Evolutionary conservation across 306 rosid species (phyloP), one percentile per base, ranked within the genome.

Genomic region (Prunus salicina): DNA sequence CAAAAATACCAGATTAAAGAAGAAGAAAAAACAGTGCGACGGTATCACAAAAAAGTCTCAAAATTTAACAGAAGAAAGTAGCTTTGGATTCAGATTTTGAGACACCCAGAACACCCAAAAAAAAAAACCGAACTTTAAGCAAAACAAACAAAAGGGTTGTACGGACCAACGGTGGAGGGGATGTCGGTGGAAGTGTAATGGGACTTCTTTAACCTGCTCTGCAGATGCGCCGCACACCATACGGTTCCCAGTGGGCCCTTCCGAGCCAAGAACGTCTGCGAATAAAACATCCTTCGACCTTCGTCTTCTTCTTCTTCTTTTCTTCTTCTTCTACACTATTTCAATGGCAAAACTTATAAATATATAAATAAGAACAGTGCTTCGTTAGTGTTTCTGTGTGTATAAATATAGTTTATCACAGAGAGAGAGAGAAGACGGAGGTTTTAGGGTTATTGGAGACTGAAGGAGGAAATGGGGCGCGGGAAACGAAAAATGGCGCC

Each of bases 211-310:
- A 95, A 92, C 53, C 96, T 80, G 83, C 85, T 87, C 72, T 95
- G 98, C 58, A 94, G 88, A 69, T 95, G 97, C n/a, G 99, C 97
- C 0, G 98, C 97, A 57, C 86, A 88, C 99, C 99, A 95, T 20
- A 95, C 97, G 0, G 97, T 95, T 13, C 93, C 93, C 72, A 95
- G 75, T 5, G 93, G 96, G 12, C 97, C 97, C 80, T 95, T 95
- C 24, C 93, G 89, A 3, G 93, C 97, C 89, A 95, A 81, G 80
- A 82, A 84, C 0, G 97, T 89, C 13, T 95, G 99, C 2, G 93
- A 92, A 62, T 95, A 95, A 80, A 95, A 95, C 98, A 95, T 92
- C 46, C 4, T 76, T 60, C 52, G 19, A 76, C 76, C 60, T 67
- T 76, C 72, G 61, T 55, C 46, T 34, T 14, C 22, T 32, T 32